Evolutionary conservation across 192 early-diverging fungal species (phyloP).

Genomic region (Rhizophlyctis rosea): DNA sequence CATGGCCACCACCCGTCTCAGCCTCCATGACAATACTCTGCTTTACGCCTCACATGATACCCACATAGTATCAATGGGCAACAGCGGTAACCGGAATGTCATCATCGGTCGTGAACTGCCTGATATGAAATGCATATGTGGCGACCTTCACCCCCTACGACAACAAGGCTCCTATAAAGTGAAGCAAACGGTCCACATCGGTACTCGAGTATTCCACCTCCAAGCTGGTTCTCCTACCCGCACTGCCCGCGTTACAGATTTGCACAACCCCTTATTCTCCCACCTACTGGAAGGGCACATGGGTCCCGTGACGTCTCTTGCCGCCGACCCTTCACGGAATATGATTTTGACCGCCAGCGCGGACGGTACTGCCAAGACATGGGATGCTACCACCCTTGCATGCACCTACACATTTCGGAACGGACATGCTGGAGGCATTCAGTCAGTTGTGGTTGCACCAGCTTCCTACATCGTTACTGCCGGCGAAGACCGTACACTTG

Average conservation of each 20-base stretch:
- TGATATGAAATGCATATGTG: neutral
- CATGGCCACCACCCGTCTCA: neutral
- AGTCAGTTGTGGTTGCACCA: neutral
- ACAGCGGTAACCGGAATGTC: neutral
- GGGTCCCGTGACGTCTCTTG: neutral
- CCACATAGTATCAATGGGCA: neutral
- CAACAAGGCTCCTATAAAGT: neutral
- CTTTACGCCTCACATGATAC: neutral
- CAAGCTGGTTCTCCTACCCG: no score
- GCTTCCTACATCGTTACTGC: neutral
- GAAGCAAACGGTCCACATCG: neutral
- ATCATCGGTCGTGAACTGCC: neutral
- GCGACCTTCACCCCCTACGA: neutral
- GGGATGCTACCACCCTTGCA: neutral
- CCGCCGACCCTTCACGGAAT: neutral
- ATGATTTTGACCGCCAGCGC: neutral
- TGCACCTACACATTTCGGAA: neutral
- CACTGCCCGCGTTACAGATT: neutral
- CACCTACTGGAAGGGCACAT: neutral
- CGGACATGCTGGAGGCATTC: neutral
- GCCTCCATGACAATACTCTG: neutral
- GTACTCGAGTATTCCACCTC: conserved; percentile 1
- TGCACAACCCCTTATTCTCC: neutral
- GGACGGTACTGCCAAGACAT: neutral
- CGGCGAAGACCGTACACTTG: neutral